Conservation (phyloP, 345 rosid species). For the Lepidium sativum region DNA sequence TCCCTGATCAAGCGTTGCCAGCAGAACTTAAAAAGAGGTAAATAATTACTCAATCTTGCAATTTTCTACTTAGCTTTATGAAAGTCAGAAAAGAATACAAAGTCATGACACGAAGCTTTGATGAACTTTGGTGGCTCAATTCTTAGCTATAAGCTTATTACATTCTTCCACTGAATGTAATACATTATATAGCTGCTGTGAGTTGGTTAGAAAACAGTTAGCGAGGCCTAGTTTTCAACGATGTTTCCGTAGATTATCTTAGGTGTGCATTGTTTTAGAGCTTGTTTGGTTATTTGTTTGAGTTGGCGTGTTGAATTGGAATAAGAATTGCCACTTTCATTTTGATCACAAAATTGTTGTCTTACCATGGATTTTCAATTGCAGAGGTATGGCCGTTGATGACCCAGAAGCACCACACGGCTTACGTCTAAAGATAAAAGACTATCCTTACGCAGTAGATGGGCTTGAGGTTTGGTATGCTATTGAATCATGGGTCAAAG, state of each 20-base stretch:
- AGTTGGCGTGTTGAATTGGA: no score
- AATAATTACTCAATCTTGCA: not conserved
- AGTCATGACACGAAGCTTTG: not conserved
- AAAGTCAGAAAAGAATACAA: not conserved
- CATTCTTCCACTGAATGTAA: not conserved
- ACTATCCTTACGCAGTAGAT: conserved; percentile 72
- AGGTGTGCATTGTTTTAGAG: no score
- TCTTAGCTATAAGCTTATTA: not conserved
- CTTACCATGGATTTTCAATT: not conserved
- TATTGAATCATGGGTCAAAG: conserved; percentile 54
- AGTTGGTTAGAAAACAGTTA: not conserved
- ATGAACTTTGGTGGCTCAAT: not conserved
- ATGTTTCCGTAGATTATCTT: no score
- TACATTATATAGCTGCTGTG: not conserved
- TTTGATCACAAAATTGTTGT: not conserved
- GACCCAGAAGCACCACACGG: conserved; percentile 52
- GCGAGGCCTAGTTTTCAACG: no score
- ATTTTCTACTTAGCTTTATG: not conserved
- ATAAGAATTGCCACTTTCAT: not conserved
- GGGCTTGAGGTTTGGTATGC: conserved; percentile 75
- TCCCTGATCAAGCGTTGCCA: conserved; percentile 65
- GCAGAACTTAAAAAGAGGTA: conserved; percentile 70
- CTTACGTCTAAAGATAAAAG: conserved; percentile 44
- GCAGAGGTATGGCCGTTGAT: conserved; percentile 64
- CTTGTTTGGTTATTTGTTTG: no score